Conservation (phyloP, 2,329 filamentous ascomycete genomes). For the Phialocephala sp. region DNA sequence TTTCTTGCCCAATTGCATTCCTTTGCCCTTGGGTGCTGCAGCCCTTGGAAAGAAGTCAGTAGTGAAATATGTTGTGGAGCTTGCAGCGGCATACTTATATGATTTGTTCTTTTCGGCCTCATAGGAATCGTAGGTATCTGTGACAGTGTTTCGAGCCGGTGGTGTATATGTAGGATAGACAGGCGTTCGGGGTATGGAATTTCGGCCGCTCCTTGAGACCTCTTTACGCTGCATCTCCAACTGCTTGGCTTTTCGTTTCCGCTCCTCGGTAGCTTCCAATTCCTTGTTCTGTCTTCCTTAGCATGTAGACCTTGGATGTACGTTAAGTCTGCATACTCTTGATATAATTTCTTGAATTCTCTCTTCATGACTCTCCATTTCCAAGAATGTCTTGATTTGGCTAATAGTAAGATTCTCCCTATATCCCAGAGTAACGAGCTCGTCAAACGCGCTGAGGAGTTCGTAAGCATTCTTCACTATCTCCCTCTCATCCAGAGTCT, state of each 20-base stretch:
- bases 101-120: slow-evolving; percentile 97
- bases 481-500: slow-evolving; percentile 92
- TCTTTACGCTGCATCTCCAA: slow-evolving; percentile 99
- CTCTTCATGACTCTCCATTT: slow-evolving; percentile 99
- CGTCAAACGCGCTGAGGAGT: slow-evolving; percentile 93
- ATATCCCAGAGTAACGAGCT: slow-evolving; percentile 94
- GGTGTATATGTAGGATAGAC: slow-evolving; percentile 90
- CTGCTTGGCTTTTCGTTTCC: slow-evolving; percentile 98
- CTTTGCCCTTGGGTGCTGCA: slow-evolving; percentile 83
- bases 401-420: slow-evolving; percentile 93
- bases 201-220: slow-evolving; percentile 76
- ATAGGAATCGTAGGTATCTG: slow-evolving; percentile 90
- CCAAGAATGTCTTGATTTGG: slow-evolving; percentile 98
- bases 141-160: slow-evolving; percentile 72
- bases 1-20: slow-evolving; percentile 99
- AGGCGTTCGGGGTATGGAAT: slow-evolving; percentile 72
- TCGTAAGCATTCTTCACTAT: slow-evolving; percentile 96
- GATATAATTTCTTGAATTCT: slow-evolving; percentile 98
- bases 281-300: slow-evolving; percentile 82
- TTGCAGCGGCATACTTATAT: slow-evolving; percentile 66
- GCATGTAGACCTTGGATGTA: slow-evolving; percentile 22
- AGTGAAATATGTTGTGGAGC: background rate
- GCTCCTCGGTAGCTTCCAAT: slow-evolving; percentile 95
- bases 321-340: slow-evolving; percentile 60
- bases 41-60: slow-evolving; percentile 50